Conservation (phyloP, 768 basidiomycete species). For the Phaffia tasmanica region DNA sequence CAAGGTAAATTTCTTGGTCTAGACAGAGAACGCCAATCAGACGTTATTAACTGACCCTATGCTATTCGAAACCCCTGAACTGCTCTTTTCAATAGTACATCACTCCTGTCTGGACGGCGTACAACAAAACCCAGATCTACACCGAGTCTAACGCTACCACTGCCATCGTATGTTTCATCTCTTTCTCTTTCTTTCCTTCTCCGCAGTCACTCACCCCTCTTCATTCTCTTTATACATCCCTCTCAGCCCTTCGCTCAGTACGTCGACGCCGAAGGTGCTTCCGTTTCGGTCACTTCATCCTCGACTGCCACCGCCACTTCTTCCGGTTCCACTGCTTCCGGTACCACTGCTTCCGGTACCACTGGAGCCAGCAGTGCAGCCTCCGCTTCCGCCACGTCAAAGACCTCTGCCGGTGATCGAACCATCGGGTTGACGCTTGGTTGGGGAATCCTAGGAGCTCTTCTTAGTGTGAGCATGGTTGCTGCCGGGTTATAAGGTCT, state of each 20-base stretch:
- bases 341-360: background rate
- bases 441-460: too few species aligned
- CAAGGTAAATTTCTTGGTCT: background rate
- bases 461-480: too few species aligned
- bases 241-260: conserved; percentile 2
- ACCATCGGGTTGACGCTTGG: too few species aligned
- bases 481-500: too few species aligned
- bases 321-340: background rate
- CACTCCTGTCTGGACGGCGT: conserved; percentile 5
- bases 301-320: conserved; percentile 3
- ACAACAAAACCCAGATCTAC: conserved; percentile 10
- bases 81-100: background rate
- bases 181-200: too few species aligned
- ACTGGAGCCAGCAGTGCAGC: background rate
- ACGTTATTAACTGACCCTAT: too few species aligned
- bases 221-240: too few species aligned
- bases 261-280: conserved; percentile 7
- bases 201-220: too few species aligned
- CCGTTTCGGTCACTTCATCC: background rate
- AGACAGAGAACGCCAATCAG: too few species aligned
- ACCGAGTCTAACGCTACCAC: conserved; percentile 1
- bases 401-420: too few species aligned
- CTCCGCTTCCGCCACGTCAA: too few species aligned
- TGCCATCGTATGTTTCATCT: background rate
- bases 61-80: too few species aligned